phyloP scores from a whole-genome alignment of 1,284 basidiomycete species.

The Puccinia coronata region DNA sequence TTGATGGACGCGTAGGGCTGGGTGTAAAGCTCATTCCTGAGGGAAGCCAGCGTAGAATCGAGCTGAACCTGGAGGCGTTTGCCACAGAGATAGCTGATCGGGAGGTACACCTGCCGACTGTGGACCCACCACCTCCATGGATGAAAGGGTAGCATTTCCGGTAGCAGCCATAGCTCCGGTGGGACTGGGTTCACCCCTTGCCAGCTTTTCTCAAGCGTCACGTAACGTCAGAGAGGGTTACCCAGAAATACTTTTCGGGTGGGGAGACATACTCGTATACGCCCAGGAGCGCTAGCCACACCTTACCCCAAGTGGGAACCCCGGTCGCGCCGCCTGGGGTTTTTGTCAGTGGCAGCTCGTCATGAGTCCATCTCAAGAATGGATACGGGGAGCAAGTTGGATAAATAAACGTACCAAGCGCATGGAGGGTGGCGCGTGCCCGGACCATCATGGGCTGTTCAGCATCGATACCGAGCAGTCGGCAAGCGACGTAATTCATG shows the following conservation, averaged over 20 bases:
- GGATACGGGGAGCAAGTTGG: background rate
- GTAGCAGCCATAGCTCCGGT: slow-evolving; percentile 87
- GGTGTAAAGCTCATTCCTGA: slow-evolving; percentile 87
- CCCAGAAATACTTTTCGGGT: background rate
- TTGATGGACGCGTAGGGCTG: slow-evolving; percentile 81
- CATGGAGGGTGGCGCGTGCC: slow-evolving; percentile 75
- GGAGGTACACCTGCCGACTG: slow-evolving; percentile 79
- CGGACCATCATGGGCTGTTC: slow-evolving; percentile 78
- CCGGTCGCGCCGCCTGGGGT: slow-evolving; percentile 73
- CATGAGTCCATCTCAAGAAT: background rate
- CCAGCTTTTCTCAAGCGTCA: slow-evolving; percentile 65
- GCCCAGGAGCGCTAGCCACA: slow-evolving; percentile 90
- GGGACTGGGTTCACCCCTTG: slow-evolving; percentile 89
- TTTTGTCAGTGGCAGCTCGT: slow-evolving; percentile 17
- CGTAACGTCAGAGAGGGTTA: slow-evolving; percentile 51
- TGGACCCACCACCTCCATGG: slow-evolving; percentile 99
- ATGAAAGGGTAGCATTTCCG: slow-evolving; percentile 88
- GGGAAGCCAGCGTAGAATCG: slow-evolving; percentile 75
- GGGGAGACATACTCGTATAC: slow-evolving; percentile 68
- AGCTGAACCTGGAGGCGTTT: slow-evolving; percentile 73
- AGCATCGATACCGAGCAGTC: slow-evolving; percentile 78
- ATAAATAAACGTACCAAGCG: slow-evolving; percentile 65
- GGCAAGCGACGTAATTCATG: slow-evolving; percentile 83
- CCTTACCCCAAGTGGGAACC: slow-evolving; percentile 92
- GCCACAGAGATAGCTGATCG: slow-evolving; percentile 76